Conservation (phyloP, 176 grass and related monocot species). For the Lolium rigidum region DNA sequence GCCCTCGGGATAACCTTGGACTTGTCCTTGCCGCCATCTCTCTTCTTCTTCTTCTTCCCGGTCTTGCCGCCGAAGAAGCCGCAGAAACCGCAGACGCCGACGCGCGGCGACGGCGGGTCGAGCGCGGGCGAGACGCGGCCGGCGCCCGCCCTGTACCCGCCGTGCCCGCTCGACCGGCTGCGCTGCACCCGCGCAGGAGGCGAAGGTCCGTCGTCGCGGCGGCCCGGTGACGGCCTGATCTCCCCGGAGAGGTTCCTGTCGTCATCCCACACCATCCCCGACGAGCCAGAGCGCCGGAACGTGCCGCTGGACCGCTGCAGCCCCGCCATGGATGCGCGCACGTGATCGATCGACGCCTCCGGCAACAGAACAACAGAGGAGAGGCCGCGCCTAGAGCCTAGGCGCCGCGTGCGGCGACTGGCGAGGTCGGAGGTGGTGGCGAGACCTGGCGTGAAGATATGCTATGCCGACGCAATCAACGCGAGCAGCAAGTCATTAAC, state of each 20-base stretch:
- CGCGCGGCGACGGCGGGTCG: slow-evolving; percentile 82
- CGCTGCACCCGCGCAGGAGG: slow-evolving; percentile 22
- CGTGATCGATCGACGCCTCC: not conserved
- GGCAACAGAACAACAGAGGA: not conserved
- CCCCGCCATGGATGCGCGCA: slow-evolving; percentile 47
- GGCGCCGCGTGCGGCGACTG: not conserved
- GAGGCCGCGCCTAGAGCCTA: not conserved
- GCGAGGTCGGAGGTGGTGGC: not conserved
- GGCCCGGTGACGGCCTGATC: slow-evolving; percentile 32
- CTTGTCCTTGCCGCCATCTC: slow-evolving; percentile 3
- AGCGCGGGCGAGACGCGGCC: slow-evolving; percentile 65
- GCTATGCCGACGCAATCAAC: not conserved
- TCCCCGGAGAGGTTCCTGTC: slow-evolving; percentile 62
- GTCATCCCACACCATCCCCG: slow-evolving; percentile 85
- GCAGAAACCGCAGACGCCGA: slow-evolving; percentile 81
- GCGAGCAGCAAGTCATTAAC: not conserved
- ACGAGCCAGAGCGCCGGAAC: slow-evolving; percentile 89
- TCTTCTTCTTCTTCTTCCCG: not conserved
- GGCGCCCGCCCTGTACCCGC: slow-evolving; percentile 50
- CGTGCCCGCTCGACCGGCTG: slow-evolving; percentile 43
- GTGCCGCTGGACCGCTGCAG: slow-evolving; percentile 84
- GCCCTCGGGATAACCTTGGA: not conserved
- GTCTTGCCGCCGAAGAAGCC: slow-evolving; percentile 45
- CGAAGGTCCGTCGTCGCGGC: not conserved
- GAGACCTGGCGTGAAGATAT: slow-evolving; percentile 3